Percentiles rank a stretch among this genome's conserved stretches.
Conservation (phyloP, 2,329 filamentous ascomycete genomes). For the Claviceps humidiphila region DNA sequence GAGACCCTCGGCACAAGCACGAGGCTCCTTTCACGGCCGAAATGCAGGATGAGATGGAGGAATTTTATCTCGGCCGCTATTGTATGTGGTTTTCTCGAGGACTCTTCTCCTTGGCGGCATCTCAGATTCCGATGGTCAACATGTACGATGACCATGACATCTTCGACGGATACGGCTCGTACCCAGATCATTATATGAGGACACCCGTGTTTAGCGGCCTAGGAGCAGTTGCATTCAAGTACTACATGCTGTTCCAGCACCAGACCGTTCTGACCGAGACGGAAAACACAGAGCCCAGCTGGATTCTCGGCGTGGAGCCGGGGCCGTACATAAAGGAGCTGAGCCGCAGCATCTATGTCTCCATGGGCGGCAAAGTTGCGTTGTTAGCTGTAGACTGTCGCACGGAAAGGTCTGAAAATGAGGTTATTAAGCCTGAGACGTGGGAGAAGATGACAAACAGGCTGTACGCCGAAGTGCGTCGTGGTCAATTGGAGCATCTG, state of each 20-base stretch:
- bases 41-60: constrained; percentile 80
- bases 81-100: constrained; percentile 94
- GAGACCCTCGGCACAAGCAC: constrained; percentile 68
- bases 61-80: constrained; percentile 80
- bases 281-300: constrained; percentile 74
- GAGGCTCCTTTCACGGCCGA: constrained; percentile 62
- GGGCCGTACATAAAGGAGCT: constrained; percentile 84
- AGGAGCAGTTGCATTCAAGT: constrained; percentile 90
- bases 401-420: constrained; percentile 75
- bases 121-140: constrained; percentile 96
- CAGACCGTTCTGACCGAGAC: constrained; percentile 76
- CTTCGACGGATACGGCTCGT: constrained; percentile 86
- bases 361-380: constrained; percentile 63
- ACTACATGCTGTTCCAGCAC: constrained; percentile 97
- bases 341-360: constrained; percentile 77
- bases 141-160: constrained; percentile 95
- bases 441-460: constrained; percentile 82
- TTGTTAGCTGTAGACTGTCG: constrained; percentile 83
- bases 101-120: constrained; percentile 79
- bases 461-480: constrained; percentile 66
- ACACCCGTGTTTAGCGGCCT: constrained; percentile 81
- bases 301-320: constrained; percentile 65
- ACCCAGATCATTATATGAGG: constrained; percentile 82
- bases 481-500: constrained; percentile 78
- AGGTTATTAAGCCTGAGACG: constrained; percentile 66